Evolutionary conservation across 2,329 filamentous ascomycete species (phyloP), one percentile per base, ranked within the genome.

Genomic region (Coniochaeta prunicola): DNA sequence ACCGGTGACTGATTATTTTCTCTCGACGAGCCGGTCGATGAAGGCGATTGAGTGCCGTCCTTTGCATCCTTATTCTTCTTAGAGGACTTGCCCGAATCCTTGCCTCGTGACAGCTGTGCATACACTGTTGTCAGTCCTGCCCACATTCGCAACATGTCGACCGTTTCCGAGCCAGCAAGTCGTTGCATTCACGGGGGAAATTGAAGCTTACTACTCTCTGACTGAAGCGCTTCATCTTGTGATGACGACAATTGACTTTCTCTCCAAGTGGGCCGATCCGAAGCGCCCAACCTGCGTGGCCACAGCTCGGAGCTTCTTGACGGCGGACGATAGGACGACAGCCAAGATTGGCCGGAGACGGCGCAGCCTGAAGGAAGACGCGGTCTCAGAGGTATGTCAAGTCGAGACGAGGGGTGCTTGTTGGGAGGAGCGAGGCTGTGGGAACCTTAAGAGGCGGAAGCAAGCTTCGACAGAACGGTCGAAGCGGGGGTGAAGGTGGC

Each of bases 181-280:
- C 36, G 45, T 30, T 42, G 21, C 57, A 65, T 62, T 61, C 45
- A 34, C 61, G 59, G 62, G 64, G 62, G 56, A 63, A 62, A 64
- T 62, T 64, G 64, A 62, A 86, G n/a, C 90, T 83, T 86, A 96
- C 92, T 82, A 97, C 92, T 89, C 90, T 91, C 82, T 96, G 91
- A 78, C 92, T 90, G 77, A 97, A 96, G 75, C 91, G 90, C 81
- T 96, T 97, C 93, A 97, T 97, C 77, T 83, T 89, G 76, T 28
- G 75, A 76, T 64, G 68, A 68, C 63, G 65, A 63, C 65, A 66
- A 64, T 62, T 64, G 45, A 50, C 45, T 30, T 28, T 28, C 24
- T 50, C 24, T 66, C 63, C 61, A 61, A 59, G 62, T 54, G 42
- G 50, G 61, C 61, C 62, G 65, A 64, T 64, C 64, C 65, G 65